Base-by-base conservation (phyloP, 352 stramenopile species). In the Phytopythium aichiense region DNA sequence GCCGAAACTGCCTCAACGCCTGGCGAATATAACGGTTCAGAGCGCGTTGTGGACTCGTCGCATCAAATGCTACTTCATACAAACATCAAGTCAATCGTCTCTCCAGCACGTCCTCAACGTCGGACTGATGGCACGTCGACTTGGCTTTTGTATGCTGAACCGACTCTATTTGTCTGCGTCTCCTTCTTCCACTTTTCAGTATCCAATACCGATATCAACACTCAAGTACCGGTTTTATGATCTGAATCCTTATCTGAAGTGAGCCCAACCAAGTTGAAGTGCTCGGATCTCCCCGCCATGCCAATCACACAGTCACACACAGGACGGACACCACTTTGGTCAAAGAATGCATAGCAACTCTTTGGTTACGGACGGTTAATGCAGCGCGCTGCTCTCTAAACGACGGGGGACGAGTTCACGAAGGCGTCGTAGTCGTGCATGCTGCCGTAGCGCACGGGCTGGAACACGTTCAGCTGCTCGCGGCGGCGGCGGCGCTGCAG, bases 391-490 rank as follows among this genome's bases (percentile, higher is more conserved):
- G 33, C 42, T 31, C 13, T 5, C 23, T 54, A 54, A 18, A 37
- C 12, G 6, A 31, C 51, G 0, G 31, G 51, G 2, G 53, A 18
- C 53, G 53, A 35, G 38, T 37, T 31, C 53, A 59, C 3, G 37
- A 59, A 59, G 7, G 35, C 37, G 37, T 50, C 25, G 35, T 49
- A 49, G 43, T 79, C 66, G 55, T 86, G 74, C 6, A 79, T 66
- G 49, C 73, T 85, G 9, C 79, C 77, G 63, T 89, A 89, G 7
- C 50, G 71, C 58, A 74, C 65, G 18, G 65, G 68, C 15, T 28
- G 67, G 57, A 73, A 83, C 31, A 72, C 61, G 33, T 60, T 79
- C 12, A 79, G 56, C 9, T 57, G 68, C 52, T 76, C 66, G 11
- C 63, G 57, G 54, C 61, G 60, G 40, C 71, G 76, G 40, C 64